Percentiles rank a stretch among this genome's conserved stretches.
phyloP scores from a whole-genome alignment of 164 flowering plant genomes.

The Vitis rotundifolia region DNA sequence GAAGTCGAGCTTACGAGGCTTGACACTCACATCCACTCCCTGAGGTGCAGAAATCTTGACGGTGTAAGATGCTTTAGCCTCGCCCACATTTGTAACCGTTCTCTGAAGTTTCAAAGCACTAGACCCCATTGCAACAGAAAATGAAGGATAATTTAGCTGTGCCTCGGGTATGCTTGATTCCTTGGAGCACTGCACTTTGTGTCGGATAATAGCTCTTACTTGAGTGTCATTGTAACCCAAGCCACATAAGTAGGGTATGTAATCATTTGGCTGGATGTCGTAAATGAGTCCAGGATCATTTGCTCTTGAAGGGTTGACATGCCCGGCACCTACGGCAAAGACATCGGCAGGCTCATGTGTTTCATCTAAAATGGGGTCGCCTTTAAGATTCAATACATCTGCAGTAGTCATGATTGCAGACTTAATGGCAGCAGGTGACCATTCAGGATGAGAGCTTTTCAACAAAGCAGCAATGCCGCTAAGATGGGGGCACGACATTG shows the following conservation, averaged over 20 bases:
- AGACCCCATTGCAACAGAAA: conserved; percentile 28
- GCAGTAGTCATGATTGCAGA: conserved; percentile 68
- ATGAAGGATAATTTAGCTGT: conserved; percentile 55
- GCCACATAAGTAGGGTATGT: conserved; percentile 54
- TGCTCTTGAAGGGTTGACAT: conserved; percentile 51
- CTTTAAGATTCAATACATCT: conserved; percentile 23
- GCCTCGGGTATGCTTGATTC: conserved; percentile 27
- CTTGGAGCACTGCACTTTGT: conserved; percentile 24
- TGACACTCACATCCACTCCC: conserved; percentile 21
- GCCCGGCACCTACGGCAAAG: conserved; percentile 55
- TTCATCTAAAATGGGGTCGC: conserved; percentile 36
- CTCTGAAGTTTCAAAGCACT: conserved; percentile 25
- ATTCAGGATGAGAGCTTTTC: conserved; percentile 51
- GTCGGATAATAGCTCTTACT: conserved; percentile 26
- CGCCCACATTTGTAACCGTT: conserved; percentile 46
- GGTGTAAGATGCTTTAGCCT: conserved; percentile 17
- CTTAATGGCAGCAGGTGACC: conserved; percentile 63
- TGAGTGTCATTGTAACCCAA: conserved; percentile 34
- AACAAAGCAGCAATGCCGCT: conserved; percentile 60
- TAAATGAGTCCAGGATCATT: conserved; percentile 54
- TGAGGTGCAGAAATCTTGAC: conserved; percentile 2
- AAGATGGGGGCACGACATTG: conserved; percentile 64
- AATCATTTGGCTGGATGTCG: conserved; percentile 47
- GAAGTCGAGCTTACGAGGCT: conserved; percentile 16
- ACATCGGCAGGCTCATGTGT: conserved; percentile 27